Evolutionary conservation across 2,329 filamentous ascomycete species (phyloP), one percentile per base, ranked within the genome.

Genomic region (Ceratocystis diversiconidia): DNA sequence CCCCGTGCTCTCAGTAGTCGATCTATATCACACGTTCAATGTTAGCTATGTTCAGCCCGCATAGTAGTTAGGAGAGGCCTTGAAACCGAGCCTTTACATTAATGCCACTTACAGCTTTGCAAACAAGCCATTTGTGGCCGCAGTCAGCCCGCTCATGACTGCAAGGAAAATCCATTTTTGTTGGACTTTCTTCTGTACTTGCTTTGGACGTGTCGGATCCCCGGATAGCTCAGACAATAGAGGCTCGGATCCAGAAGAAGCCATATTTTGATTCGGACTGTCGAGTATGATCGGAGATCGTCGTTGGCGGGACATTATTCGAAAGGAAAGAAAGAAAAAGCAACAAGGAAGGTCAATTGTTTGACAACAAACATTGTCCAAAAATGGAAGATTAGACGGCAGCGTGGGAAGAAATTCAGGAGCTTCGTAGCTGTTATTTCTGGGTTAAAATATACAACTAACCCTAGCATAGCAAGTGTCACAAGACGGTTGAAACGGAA

Each of bases 51-150:
- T 4, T 15, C 10, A 15, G 36, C 12, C 36, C 10, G 17, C 28
- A 6, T 25, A n/a, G 17, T 30, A 59, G 6, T 30, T 3, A 8
- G 3, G 55, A 4, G 55, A 59, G 19, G 25, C 48, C 10, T 5
- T 10, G 8, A 52, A 52, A 15, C 7, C 19, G 2, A n/a, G 22
- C 5, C 52, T 41, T 48, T 41, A 1, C 41, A 19, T 19, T 5
- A 15, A 61, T 4, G 46, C 41, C 10, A 79, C 83, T 71, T 76
- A 89, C 86, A 94, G 77, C 75, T 92, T 94, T 0, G 89, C 89
- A 77, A 92, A 91, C 4, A 89, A 85, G 67, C 89, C 89, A 71
- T 94, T 94, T 70, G 89, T 86, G 25, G 89, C 88, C 41, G 89
- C 89, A 71, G 88, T 92, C 64, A 82, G 85, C 68, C 89, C 89